Evolutionary conservation across 208 protist species (phyloP).

Genomic region (Jaenimonas drosophilae): DNA sequence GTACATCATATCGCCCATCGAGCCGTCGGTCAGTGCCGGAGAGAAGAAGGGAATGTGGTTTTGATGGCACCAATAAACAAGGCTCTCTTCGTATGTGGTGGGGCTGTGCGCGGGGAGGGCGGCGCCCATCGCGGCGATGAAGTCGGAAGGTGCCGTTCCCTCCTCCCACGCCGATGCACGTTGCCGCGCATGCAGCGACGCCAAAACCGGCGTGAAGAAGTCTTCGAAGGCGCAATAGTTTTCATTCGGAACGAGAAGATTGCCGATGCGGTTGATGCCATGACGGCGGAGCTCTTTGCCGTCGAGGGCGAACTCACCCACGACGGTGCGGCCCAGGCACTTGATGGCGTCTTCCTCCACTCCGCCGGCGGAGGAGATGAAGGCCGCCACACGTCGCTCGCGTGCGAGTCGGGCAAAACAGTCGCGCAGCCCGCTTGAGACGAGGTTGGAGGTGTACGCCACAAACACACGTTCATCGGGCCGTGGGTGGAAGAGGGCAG

Average conservation of each 20-base stretch:
- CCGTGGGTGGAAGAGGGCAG: slow-evolving; percentile 32
- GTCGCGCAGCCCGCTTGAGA: slow-evolving; percentile 98
- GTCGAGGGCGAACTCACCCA: slow-evolving; percentile 93
- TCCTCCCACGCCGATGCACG: slow-evolving; percentile 39
- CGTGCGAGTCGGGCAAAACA: slow-evolving; percentile 95
- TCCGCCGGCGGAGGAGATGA: slow-evolving; percentile 98
- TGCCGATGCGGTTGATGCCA: slow-evolving; percentile 98
- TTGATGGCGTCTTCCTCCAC: slow-evolving; percentile 99
- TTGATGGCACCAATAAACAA: slow-evolving; percentile 98
- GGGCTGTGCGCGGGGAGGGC: slow-evolving; percentile 47
- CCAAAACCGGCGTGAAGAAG: slow-evolving; percentile 98
- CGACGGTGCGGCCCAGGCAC: slow-evolving; percentile 92
- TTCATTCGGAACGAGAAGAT: slow-evolving; percentile 99
- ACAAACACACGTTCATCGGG: slow-evolving; percentile 92
- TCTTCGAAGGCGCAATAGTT: slow-evolving; percentile 99
- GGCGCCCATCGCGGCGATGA: slow-evolving; percentile 96
- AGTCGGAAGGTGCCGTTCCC: slow-evolving; percentile 90
- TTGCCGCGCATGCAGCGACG: slow-evolving; percentile 89
- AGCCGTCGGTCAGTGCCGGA: slow-evolving; percentile 98
- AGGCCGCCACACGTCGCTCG: slow-evolving; percentile 93
- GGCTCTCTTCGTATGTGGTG: slow-evolving; percentile 91
- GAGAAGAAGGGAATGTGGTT: slow-evolving; percentile 99
- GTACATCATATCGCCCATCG: slow-evolving; percentile 99
- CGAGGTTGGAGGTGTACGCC: slow-evolving; percentile 99
- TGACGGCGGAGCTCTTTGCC: slow-evolving; percentile 83